Evolutionary conservation across 495 filamentous ascomycete genomes (phyloP), one percentile per base, ranked within the genome.

Genomic region (Penicillium salamii): DNA sequence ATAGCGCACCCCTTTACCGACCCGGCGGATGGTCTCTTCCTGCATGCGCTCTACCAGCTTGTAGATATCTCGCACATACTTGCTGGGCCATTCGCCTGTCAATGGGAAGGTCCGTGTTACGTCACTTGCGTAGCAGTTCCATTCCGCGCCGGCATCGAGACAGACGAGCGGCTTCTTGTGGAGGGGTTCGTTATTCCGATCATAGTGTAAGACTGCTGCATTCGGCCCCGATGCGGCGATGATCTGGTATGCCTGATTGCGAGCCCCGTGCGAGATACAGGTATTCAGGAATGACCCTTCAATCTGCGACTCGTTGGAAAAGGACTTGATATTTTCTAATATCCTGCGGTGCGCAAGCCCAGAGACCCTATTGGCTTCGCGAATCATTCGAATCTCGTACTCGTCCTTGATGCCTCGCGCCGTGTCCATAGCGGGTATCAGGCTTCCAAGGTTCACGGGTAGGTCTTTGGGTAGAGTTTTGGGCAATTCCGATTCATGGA

Each of bases 61-160:
- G 65, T 97, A 89, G 41, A 95, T 84, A 29, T 79, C 75, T 42
- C 75, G 76, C 2, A 81, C 80, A 58, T 93, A 84, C 9, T 59
- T 47, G 43, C 70, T 72, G 1, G 81, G 78, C 78, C 85, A 91
- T 1, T 70, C 62, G 1, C 80, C 83, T 13, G 65, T 56, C 14
- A 95, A 66, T 0, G 92, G 92, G 56, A 95, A 83, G 2, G 91
- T 95, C 5, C 92, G 80, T 0, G 92, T 97, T 29, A 97, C 80
- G 55, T 97, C 91, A 42, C 82, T 84, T n/a, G 90, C 90, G 60
- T 97, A 97, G 64, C 87, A 89, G 11, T 84, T 68, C 78, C 80
- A 95, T 63, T 96, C 92, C 28, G 82, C 81, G 5, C 89, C 91
- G 1, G 91, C 92, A 63, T 97, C 92, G 7, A 96, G 72, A 49